phyloP scores from a whole-genome alignment of 306 rosid species.

The Cicer bijugum region DNA sequence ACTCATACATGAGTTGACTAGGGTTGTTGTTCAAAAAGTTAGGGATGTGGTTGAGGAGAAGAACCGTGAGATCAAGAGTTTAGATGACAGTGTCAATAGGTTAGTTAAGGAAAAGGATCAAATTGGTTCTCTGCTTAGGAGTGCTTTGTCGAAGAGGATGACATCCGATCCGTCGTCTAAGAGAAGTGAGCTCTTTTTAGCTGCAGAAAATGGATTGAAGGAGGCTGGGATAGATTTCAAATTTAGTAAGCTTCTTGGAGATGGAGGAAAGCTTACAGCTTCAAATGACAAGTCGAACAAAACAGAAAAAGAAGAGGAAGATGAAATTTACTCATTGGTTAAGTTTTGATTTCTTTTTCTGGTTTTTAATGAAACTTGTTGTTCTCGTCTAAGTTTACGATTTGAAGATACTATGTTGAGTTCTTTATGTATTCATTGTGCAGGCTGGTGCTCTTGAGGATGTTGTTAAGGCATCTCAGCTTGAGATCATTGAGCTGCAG shows the following conservation, averaged over 20 bases:
- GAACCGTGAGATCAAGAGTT: conserved; percentile 59
- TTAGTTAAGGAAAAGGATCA: conserved; percentile 86
- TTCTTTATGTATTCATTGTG: conserved; percentile 38
- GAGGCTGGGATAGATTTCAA: conserved; percentile 91
- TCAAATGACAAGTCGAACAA: conserved; percentile 51
- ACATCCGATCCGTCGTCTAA: conserved; percentile 59
- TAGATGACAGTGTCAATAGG: conserved; percentile 71
- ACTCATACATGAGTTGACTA: conserved; percentile 69
- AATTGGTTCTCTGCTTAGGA: conserved; percentile 87
- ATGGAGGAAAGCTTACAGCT: conserved; percentile 50
- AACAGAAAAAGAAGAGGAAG: conserved; percentile 63
- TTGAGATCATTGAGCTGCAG: conserved; percentile 88
- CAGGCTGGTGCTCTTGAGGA: conserved; percentile 97
- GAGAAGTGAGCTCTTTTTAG: conserved; percentile 70
- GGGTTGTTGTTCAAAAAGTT: conserved; percentile 66
- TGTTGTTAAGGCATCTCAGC: conserved; percentile 90
- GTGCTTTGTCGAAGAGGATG: conserved; percentile 77
- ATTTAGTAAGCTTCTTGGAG: conserved; percentile 76
- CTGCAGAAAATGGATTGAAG: conserved; percentile 87
- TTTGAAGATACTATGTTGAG: conserved; percentile 40
- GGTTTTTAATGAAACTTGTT: conserved; percentile 21
- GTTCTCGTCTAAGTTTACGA: conserved; percentile 5
- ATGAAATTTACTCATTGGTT: conserved; percentile 85
- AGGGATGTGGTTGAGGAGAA: conserved; percentile 71
- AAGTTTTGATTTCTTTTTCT: conserved; percentile 35